A percentile compares a stretch with the other conserved stretches of the same genome.
Evolutionary conservation across 495 filamentous ascomycete genomes (phyloP).

Genomic region (Tetracladium marchalianum): DNA sequence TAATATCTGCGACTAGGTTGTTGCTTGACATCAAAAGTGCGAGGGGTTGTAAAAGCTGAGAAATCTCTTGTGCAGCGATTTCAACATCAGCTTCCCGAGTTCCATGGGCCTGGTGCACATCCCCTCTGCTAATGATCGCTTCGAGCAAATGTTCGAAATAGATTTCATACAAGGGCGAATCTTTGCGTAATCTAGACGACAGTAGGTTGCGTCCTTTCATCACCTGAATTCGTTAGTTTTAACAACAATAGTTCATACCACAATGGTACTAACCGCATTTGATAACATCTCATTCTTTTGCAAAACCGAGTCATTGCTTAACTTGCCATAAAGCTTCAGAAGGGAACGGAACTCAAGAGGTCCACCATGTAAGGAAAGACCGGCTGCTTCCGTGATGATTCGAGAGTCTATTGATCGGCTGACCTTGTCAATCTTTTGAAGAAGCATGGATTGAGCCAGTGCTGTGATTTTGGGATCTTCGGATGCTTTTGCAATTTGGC

Average conservation of each 20-base stretch:
- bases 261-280: constrained; percentile 45
- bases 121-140: constrained; percentile 80
- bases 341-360: constrained; percentile 72
- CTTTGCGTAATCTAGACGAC: constrained; percentile 51
- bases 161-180: constrained; percentile 62
- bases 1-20: constrained; percentile 42
- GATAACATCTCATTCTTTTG: constrained; percentile 50
- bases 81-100: constrained; percentile 63
- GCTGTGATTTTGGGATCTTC: constrained; percentile 88
- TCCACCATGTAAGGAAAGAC: constrained; percentile 64
- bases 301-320: constrained; percentile 60
- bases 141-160: constrained; percentile 80
- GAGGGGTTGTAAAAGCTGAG: constrained; percentile 70
- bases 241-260: not conserved
- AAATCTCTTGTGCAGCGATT: constrained; percentile 73
- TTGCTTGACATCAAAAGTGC: constrained; percentile 60
- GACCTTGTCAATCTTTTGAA: constrained; percentile 84
- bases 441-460: constrained; percentile 87
- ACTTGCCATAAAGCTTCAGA: constrained; percentile 68
- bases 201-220: constrained; percentile 69
- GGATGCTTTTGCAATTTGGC: constrained; percentile 69
- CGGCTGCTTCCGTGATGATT: constrained; percentile 73
- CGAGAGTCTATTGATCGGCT: constrained; percentile 65
- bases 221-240: constrained; percentile 32
- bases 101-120: constrained; percentile 49